Percentiles rank a stretch among this genome's conserved stretches.
phyloP scores from a whole-genome alignment of 495 filamentous ascomycete genomes.

The Diplogelasinospora grovesii region DNA sequence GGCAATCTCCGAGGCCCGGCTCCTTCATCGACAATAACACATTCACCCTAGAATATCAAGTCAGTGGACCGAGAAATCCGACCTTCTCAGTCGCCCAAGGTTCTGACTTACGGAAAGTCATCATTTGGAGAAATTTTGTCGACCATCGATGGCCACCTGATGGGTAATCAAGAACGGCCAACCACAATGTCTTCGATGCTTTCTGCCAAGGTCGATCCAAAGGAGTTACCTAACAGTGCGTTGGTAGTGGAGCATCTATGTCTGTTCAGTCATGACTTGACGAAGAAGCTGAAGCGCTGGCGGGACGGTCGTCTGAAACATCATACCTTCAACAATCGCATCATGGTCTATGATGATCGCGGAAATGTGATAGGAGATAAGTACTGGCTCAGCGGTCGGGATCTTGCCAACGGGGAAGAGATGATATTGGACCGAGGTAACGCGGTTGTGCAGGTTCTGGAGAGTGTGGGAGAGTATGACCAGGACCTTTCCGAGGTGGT shows the following conservation, averaged over 20 bases:
- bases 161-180: conserved; percentile 11
- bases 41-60: too few relatives aligned
- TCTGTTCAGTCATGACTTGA: conserved; percentile 78
- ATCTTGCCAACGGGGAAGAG: conserved; percentile 71
- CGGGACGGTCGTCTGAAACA: conserved; percentile 83
- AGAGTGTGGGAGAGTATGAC: conserved; percentile 61
- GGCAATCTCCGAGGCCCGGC: too few relatives aligned
- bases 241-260: conserved; percentile 73
- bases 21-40: too few relatives aligned
- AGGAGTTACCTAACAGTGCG: too few relatives aligned
- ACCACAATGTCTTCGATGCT: conserved; percentile 13
- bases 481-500: conserved; percentile 70
- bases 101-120: too few relatives aligned
- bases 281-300: conserved; percentile 84
- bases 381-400: conserved; percentile 65
- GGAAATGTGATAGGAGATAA: conserved; percentile 79
- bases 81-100: too few relatives aligned
- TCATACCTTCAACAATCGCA: conserved; percentile 84
- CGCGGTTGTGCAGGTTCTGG: conserved; percentile 70
- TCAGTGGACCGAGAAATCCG: too few relatives aligned
- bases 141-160: too few relatives aligned
- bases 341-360: conserved; percentile 82
- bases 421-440: conserved; percentile 68
- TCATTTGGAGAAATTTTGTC: too few relatives aligned
- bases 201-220: too few relatives aligned